Base-by-base conservation (phyloP, 129 eudicot genomes). In the Oenanthe sinensis region DNA sequence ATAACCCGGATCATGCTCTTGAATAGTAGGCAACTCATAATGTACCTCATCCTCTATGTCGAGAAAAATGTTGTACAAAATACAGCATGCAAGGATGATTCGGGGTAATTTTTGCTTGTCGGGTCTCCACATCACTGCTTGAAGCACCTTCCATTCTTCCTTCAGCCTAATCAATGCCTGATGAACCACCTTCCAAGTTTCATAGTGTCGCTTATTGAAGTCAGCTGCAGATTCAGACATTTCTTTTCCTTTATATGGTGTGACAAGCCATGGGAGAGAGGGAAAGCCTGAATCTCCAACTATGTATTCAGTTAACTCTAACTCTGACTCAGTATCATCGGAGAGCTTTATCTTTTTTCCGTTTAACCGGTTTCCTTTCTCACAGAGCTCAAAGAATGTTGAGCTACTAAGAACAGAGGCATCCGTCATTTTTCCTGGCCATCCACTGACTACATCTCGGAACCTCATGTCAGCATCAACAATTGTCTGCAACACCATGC, bases 91-190 rank as follows among this genome's bases (percentile, higher is more conserved):
- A 12, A 89, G 87, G 16, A 93, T 84, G 55, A 91, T 83, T 80
- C 98, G 89, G 0, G 97, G 98, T 36, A 93, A 47, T 85, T 72
- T 89, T 63, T 86, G 84, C 89, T 90, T 91, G 79, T 93, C 97
- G 3, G 98, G 98, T 75, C 98, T 86, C 96, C 98, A 93, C 98
- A 93, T 91, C 45, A 81, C 88, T 39, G 91, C 97, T 12, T 87
- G 86, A 74, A 93, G 88, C 85, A 93, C 83, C 90, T 78, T 91
- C 98, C 98, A 93, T 5, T 62, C 86, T 37, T 91, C 93, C 84
- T 91, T 93, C 84, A 93, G 71, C 65, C 90, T 88, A 22, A 90
- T 86, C 85, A 93, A 80, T 3, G 98, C 95, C 80, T 83, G 80
- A 46, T 86, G 83, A 43, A 95, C 93, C 84, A 93, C 93, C 80